Conservation (phyloP, 164 flowering plant genomes). For the Berberis thunbergii region DNA sequence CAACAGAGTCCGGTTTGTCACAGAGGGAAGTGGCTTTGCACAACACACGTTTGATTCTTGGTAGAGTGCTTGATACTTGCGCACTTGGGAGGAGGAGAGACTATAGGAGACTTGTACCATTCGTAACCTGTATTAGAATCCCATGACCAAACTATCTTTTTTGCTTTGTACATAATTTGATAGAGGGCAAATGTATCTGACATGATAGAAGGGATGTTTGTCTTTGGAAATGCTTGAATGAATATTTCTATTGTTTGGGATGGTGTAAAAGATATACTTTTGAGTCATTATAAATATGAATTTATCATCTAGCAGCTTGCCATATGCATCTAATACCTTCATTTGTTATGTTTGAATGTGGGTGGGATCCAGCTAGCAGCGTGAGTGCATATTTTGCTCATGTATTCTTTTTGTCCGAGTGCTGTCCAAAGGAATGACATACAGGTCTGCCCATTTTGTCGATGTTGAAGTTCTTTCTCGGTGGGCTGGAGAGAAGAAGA, state of each 20-base stretch:
- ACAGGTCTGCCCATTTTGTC: slow-evolving; percentile 47
- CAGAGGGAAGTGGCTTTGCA: slow-evolving; percentile 75
- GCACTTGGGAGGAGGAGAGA: slow-evolving; percentile 88
- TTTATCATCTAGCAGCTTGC: no score
- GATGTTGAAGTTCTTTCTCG: background rate
- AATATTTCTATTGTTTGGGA: no score
- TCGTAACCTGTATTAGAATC: slow-evolving; percentile 54
- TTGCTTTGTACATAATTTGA: background rate
- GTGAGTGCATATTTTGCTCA: slow-evolving; percentile 97
- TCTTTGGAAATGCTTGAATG: no score
- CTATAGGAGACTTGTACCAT: slow-evolving; percentile 79
- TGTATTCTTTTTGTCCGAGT: slow-evolving; percentile 95
- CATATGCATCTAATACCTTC: background rate
- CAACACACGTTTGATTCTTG: slow-evolving; percentile 82
- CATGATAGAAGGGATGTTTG: no score
- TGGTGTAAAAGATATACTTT: no score
- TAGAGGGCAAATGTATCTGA: no score
- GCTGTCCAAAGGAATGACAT: slow-evolving; percentile 96
- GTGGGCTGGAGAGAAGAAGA: slow-evolving; percentile 50
- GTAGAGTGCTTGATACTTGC: slow-evolving; percentile 79
- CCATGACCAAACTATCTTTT: slow-evolving; percentile 1
- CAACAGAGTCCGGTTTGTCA: slow-evolving; percentile 43
- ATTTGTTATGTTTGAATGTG: slow-evolving; percentile 8
- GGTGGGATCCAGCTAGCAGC: slow-evolving; percentile 71
- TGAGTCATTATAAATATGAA: background rate